These are phyloP conservation scores for Aspergillus ochraceus DNA, from an alignment of 2,329 filamentous ascomycete genomes.

Conservation along the genomic window DNA sequence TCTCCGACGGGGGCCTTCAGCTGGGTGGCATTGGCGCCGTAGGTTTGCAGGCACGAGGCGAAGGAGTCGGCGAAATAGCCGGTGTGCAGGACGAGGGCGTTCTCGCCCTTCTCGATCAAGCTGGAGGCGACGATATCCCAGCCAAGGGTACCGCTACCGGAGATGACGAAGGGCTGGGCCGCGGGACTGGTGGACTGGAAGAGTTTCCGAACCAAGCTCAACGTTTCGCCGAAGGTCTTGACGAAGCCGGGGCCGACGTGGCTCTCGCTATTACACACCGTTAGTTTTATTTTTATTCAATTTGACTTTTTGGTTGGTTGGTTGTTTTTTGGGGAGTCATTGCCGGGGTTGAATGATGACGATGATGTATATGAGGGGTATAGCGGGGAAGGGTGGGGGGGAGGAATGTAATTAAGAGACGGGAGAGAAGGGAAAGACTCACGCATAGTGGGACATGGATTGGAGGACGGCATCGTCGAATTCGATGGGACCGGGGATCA, in stretches of 20 bases:
- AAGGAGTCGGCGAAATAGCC: conserved; percentile 98
- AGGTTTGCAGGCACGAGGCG: conserved; percentile 85
- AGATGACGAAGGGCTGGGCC: conserved; percentile 89
- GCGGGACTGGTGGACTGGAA: conserved; percentile 84
- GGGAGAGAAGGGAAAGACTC: conserved; percentile 10
- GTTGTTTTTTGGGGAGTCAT: neutral
- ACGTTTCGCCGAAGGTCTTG: conserved; percentile 83
- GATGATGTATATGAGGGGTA: conserved; percentile 11
- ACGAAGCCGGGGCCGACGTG: conserved; percentile 91
- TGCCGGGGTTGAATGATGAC: neutral
- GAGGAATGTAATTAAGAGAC: neutral
- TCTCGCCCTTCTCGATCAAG: conserved; percentile 82
- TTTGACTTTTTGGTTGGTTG: too few species aligned
- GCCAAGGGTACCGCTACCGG: conserved; percentile 90
- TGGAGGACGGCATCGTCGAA: conserved; percentile 96
- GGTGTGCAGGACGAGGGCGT: conserved; percentile 89
- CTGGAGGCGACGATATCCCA: conserved; percentile 98
- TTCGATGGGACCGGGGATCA: conserved; percentile 97
- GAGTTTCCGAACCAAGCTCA: conserved; percentile 84
- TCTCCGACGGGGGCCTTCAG: conserved; percentile 86
- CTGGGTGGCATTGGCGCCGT: conserved; percentile 87
- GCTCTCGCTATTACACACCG: conserved; percentile 67
- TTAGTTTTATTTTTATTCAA: neutral
- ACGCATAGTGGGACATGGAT: conserved; percentile 87
- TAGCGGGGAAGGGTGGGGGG: conserved; percentile 8